Evolutionary conservation across 805 yeast genomes (phyloP).

Genomic region (Schizosaccharomyces cryophilus): DNA sequence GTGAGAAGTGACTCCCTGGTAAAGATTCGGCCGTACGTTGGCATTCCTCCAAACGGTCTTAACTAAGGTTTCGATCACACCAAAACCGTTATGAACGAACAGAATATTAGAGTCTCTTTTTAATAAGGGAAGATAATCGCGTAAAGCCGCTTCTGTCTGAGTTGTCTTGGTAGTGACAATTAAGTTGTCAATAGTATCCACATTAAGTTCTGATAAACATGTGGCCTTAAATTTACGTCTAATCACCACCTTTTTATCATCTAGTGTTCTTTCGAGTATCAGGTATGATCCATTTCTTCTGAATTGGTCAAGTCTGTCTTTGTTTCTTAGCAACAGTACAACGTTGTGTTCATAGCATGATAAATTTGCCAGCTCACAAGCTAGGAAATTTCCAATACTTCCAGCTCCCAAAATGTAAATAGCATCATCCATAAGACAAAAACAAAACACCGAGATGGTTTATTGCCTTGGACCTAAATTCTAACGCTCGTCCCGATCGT

Average conservation of each 20-base stretch:
- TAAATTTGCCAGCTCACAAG: constrained; percentile 17
- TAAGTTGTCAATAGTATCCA: not conserved
- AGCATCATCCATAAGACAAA: not conserved
- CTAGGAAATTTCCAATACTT: constrained; percentile 26
- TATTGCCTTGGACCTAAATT: too few relatives aligned
- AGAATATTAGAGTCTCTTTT: not conserved
- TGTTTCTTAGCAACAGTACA: not conserved
- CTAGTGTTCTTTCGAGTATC: not conserved
- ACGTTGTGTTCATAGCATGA: not conserved
- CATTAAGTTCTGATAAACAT: not conserved
- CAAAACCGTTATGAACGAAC: not conserved
- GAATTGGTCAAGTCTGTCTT: not conserved
- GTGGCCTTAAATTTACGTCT: not conserved
- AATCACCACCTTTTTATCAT: not conserved
- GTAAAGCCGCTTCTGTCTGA: not conserved
- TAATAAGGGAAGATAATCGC: not conserved
- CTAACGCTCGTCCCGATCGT: too few relatives aligned
- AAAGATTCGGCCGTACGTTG: not conserved
- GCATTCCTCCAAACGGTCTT: not conserved
- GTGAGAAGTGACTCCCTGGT: not conserved
- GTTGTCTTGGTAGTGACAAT: not conserved
- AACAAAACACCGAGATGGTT: too few relatives aligned
- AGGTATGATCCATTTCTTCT: not conserved
- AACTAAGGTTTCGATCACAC: not conserved
- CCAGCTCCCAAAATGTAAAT: constrained; percentile 27